A percentile compares a stretch with the other conserved stretches of the same genome.
Evolutionary conservation across 768 basidiomycete species (phyloP).

Genomic region (Roridomyces roridus): DNA sequence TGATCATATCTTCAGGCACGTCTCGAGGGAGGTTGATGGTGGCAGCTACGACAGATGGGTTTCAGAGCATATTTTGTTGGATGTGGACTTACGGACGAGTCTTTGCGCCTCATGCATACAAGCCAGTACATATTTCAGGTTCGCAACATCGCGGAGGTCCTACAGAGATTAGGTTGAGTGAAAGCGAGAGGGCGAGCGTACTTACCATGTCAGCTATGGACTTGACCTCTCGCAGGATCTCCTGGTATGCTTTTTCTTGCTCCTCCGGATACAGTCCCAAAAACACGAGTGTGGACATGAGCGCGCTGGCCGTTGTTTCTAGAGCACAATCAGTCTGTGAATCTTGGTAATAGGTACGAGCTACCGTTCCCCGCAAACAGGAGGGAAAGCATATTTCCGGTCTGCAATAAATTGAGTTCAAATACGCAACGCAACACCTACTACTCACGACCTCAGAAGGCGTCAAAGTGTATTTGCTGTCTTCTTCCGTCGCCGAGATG

Average conservation of each 20-base stretch:
- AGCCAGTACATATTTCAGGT: conserved; percentile 10
- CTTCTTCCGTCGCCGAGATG: conserved; percentile 11
- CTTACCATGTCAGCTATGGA: conserved; percentile 1
- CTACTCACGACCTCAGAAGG: conserved; percentile 12
- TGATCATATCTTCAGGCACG: conserved; percentile 4
- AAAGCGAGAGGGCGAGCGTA: background rate
- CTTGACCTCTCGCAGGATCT: conserved; percentile 25
- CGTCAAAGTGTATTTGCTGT: conserved; percentile 1
- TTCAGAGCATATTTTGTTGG: background rate
- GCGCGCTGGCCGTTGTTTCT: conserved; percentile 37
- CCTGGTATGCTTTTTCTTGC: conserved; percentile 35
- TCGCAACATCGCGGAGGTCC: background rate
- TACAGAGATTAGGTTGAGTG: background rate
- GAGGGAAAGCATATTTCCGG: too few species aligned
- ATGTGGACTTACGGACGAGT: conserved; percentile 3
- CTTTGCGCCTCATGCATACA: conserved; percentile 20
- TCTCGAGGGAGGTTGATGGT: conserved; percentile 9
- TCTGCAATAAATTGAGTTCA: too few species aligned
- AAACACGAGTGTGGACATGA: conserved; percentile 35
- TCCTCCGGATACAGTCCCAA: conserved; percentile 37
- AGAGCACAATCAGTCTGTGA: background rate
- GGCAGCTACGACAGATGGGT: background rate
- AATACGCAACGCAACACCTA: background rate
- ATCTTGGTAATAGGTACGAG: background rate
- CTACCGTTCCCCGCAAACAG: conserved; percentile 46